phyloP scores from a whole-genome alignment of 2,329 filamentous ascomycete species.

The Magnaporthales sp. region DNA sequence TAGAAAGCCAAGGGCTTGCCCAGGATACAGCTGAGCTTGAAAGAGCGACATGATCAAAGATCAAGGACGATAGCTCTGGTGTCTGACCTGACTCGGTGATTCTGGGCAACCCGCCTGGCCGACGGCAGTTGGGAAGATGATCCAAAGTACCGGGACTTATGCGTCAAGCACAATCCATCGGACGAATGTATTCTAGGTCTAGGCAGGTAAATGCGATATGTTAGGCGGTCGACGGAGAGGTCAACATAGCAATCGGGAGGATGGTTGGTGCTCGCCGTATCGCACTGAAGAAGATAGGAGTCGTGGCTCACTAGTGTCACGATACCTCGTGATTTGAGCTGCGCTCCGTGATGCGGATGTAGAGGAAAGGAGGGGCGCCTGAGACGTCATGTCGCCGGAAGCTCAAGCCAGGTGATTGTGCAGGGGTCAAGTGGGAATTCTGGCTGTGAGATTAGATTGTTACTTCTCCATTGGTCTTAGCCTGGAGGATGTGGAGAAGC shows the following conservation, averaged over 20 bases:
- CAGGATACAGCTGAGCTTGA: conserved; percentile 56
- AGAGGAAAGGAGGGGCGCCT: conserved; percentile 6
- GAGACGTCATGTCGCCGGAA: conserved; percentile 7
- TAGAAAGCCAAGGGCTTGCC: conserved; percentile 56
- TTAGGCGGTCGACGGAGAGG: background rate
- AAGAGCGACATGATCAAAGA: conserved; percentile 30
- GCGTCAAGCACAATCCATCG: background rate
- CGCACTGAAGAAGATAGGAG: background rate
- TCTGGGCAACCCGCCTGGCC: background rate
- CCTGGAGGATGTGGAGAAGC: background rate
- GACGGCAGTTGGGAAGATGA: background rate
- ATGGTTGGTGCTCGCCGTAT: background rate
- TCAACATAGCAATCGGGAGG: background rate
- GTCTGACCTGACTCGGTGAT: background rate
- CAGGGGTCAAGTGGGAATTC: background rate
- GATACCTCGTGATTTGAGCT: background rate
- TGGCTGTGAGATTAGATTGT: background rate
- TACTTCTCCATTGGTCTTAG: background rate
- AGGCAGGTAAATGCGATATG: background rate
- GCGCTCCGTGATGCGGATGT: background rate
- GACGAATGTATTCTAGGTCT: background rate
- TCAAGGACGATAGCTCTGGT: background rate
- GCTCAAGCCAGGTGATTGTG: background rate
- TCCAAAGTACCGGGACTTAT: background rate
- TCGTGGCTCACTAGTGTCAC: background rate